Conservation (phyloP, 805 yeast genomes). For the Barnettozyma botsteinii region DNA sequence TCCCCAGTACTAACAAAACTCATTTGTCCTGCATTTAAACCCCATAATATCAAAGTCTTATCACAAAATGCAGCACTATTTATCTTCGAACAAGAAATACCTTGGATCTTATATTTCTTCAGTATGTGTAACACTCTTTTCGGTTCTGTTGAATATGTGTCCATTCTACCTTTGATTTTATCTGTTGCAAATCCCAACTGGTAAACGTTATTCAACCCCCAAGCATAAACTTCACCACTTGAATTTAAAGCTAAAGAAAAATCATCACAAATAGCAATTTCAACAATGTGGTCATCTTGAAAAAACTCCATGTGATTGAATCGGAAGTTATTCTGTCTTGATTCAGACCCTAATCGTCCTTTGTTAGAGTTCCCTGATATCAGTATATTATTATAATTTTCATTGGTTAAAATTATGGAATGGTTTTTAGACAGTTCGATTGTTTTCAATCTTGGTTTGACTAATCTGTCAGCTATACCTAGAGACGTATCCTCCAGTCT, state of each 20-base stretch:
- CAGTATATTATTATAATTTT: slow-evolving; percentile 39
- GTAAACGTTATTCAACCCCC: slow-evolving; percentile 72
- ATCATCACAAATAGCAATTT: slow-evolving; percentile 53
- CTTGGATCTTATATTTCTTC: slow-evolving; percentile 22
- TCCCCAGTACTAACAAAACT: slow-evolving; percentile 40
- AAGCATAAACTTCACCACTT: slow-evolving; percentile 53
- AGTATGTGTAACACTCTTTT: slow-evolving; percentile 23
- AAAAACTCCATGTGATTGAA: slow-evolving; percentile 40
- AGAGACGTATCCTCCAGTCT: slow-evolving; percentile 11
- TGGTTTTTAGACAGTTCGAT: slow-evolving; percentile 60
- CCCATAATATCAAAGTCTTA: slow-evolving; percentile 58
- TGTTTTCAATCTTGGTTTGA: slow-evolving; percentile 41
- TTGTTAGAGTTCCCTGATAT: slow-evolving; percentile 63
- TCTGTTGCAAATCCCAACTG: slow-evolving; percentile 55
- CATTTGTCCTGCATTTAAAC: slow-evolving; percentile 77
- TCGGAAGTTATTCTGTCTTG: slow-evolving; percentile 34
- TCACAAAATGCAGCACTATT: slow-evolving; percentile 60
- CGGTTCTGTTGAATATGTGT: slow-evolving; percentile 25
- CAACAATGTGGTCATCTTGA: slow-evolving; percentile 27
- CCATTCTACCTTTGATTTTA: slow-evolving; percentile 20
- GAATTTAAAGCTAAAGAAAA: slow-evolving; percentile 58
- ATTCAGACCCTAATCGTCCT: slow-evolving; percentile 66
- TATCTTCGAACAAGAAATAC: slow-evolving; percentile 52
- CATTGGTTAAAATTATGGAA: slow-evolving; percentile 51
- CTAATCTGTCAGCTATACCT: slow-evolving; percentile 25